Base-by-base conservation (phyloP, 345 rosid species). In the Cardamine resedifolia region DNA sequence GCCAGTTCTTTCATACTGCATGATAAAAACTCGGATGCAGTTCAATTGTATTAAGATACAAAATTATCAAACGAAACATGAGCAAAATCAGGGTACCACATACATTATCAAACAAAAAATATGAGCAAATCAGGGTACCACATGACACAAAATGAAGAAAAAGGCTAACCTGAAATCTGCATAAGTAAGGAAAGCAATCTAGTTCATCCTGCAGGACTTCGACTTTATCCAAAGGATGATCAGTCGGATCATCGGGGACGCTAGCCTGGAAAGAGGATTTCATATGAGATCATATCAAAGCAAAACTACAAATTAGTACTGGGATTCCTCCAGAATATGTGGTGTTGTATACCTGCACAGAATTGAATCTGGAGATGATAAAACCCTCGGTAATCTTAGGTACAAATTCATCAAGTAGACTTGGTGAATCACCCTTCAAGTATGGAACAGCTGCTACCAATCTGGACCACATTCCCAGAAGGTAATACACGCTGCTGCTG, bases 141-240 rank as follows among this genome's bases (percentile, higher is more conserved):
- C n/a, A 55, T 58, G 50, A 72, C 72, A 18, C 33, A 14, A 67
- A 3, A 72, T 45, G 28, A 55, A 33, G 51, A 52, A 57, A 55
- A 66, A 64, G 15, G 30, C 34, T 41, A 81, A 96, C 99, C 99
- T 96, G 98, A 83, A 92, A 96, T 87, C 97, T 86, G 77, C 99
- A 96, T 48, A 96, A 90, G 79, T 86, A 82, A 64, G 99, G 99
- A 84, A 96, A 92, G 85, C 94, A 88, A 78, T 96, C 99, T 18
- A 96, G 90, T 78, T 96, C 98, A 82, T 96, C 99, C 80, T 96
- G 99, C 70, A 96, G 92, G 79, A 88, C 88, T 83, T 96, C 99
- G 57, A 92, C 91, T 85, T 90, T 96, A 84, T 96, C 99, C 71
- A 96, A 83, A 30, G 94, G 93, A 81, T 92, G 90, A 65, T 92